Evolutionary conservation across 2,329 filamentous ascomycete species (phyloP), one percentile per base, ranked within the genome.

Genomic region (Penicillium janthinellum): DNA sequence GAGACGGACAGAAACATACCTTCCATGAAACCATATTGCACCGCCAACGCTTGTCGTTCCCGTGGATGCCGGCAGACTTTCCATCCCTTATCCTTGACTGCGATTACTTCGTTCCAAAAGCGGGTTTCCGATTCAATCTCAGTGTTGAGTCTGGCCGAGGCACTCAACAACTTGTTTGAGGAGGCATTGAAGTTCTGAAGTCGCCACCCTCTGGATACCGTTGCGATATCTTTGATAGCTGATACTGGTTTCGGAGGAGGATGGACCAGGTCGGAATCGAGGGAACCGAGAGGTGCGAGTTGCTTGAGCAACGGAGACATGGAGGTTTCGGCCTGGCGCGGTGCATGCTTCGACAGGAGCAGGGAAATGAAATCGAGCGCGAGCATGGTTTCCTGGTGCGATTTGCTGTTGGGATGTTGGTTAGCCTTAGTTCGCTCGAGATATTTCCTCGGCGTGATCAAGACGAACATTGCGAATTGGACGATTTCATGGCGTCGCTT

Each of bases 21-120:
- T 79, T 97, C 94, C 12, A 89, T 84, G 71, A 96, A 96, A 7
- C 94, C 95, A 76, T 94, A 97, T 64, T 90, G 88, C 38, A 98
- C 94, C 20, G 90, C 92, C 52, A 98, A 82, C 0, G 87, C 88
- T 66, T 91, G 86, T 52, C 83, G 82, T 66, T 94, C 88, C 6
- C 87, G 82, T 0, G 92, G 91, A 42, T 95, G 80, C 51, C 90
- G 85, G 66, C 89, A 94, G 17, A 98, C 81, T 20, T 90, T 88
- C 94, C 95, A 99, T 4, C 93, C 92, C 56, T 88, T 88, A 65
- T 92, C 86, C 64, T 89, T 92, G 47, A 98, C 87, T 10, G 87
- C 86, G 49, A 96, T 79, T 2, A 98, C 85, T 68, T 96, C 89
- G 57, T 90, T 85, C 95, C 95, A 99, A 75, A 96, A 99, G 67